Evolutionary conservation across 345 rosid genomes (phyloP).

Genomic region (Schrenkiella parvula): DNA sequence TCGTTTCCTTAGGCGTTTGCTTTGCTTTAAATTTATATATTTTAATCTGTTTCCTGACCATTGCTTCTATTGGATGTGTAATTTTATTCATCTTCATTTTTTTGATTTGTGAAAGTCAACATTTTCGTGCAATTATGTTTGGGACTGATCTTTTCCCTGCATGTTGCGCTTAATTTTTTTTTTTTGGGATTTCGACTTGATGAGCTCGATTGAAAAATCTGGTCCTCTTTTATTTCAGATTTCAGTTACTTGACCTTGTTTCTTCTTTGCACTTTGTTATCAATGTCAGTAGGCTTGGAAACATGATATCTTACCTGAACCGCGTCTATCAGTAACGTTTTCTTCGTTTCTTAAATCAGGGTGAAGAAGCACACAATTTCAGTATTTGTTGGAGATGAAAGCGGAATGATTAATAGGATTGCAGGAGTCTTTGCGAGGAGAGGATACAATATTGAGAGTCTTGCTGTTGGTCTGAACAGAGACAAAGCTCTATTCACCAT

Average conservation of each 20-base stretch:
- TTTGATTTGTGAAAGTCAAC: background rate
- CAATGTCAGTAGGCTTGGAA: background rate
- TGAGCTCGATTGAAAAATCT: background rate
- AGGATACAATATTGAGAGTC: conserved; percentile 96
- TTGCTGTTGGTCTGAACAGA: conserved; percentile 90
- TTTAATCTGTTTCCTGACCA: background rate
- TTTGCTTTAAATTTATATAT: background rate
- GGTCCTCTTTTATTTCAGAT: background rate
- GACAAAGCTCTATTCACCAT: conserved; percentile 93
- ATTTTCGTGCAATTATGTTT: background rate
- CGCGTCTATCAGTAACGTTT: background rate
- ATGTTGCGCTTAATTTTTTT: background rate
- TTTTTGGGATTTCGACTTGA: background rate
- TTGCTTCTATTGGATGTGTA: background rate
- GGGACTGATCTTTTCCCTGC: background rate
- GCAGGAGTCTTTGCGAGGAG: conserved; percentile 97
- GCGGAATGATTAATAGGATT: conserved; percentile 95
- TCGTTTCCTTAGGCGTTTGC: background rate
- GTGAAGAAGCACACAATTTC: conserved; percentile 79
- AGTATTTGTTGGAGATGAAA: conserved; percentile 95
- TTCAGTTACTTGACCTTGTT: background rate
- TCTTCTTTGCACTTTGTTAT: background rate
- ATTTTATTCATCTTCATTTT: background rate
- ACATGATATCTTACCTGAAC: background rate
- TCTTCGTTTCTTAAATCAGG: conserved; percentile 34